These are phyloP conservation scores for Phytophthora megakarya DNA, from an alignment of 352 stramenopile genomes.

Conservation along the genomic window DNA sequence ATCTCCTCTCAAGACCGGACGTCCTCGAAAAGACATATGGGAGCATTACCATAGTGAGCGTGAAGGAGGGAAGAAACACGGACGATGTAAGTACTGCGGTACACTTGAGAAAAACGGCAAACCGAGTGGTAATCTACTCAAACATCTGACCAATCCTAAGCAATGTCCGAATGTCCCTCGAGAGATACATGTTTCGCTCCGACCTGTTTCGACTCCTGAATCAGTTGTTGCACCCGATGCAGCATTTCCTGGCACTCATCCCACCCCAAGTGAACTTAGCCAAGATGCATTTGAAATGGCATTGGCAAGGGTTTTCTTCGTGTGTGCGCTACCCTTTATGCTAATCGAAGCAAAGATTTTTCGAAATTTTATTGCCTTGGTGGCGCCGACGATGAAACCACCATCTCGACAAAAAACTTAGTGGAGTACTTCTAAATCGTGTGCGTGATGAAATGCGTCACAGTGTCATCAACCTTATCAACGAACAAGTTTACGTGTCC, in stretches of 20 bases:
- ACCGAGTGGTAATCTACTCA: background rate
- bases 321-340: conserved; percentile 11
- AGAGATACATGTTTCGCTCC: conserved; percentile 6
- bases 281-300: conserved; percentile 12
- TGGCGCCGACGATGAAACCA: conserved; percentile 1
- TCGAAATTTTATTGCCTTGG: conserved; percentile 5
- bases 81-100: background rate
- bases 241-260: background rate
- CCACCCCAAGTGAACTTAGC: background rate
- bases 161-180: conserved; percentile 3
- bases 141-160: background rate
- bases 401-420: background rate
- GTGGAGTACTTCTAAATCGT: background rate
- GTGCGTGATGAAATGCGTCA: no score
- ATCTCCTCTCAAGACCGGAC: background rate
- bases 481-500: no score
- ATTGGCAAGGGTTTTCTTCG: conserved; percentile 3
- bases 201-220: background rate
- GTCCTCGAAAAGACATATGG: background rate
- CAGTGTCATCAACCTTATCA: no score
- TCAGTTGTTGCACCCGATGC: background rate
- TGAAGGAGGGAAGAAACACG: background rate
- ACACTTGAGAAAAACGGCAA: background rate
- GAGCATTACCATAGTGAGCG: conserved; percentile 4
- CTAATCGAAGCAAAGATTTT: conserved; percentile 10